phyloP scores from a whole-genome alignment of 1,284 basidiomycete genomes.

The Xerocomus minutiporus region DNA sequence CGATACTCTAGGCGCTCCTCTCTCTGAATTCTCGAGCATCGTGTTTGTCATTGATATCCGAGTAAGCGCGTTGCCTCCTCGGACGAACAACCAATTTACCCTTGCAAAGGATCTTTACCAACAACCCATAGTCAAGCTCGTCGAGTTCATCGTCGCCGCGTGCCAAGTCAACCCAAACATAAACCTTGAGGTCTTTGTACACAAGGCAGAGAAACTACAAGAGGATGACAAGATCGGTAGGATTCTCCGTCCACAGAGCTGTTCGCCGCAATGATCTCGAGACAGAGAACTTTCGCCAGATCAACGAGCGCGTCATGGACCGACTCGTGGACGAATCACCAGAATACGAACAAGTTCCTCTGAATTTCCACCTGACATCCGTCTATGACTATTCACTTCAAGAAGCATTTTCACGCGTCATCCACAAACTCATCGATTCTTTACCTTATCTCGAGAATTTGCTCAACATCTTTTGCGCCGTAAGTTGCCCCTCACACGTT shows the following conservation, averaged over 20 bases:
- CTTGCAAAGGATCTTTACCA: constrained; percentile 58
- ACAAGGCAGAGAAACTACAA: constrained; percentile 90
- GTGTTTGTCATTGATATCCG: constrained; percentile 98
- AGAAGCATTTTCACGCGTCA: constrained; percentile 80
- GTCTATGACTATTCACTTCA: constrained; percentile 87
- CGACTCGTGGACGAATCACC: constrained; percentile 70
- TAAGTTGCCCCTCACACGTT: constrained; percentile 33
- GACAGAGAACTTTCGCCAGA: constrained; percentile 82
- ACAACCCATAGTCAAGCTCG: constrained; percentile 74
- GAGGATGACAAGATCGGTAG: constrained; percentile 90
- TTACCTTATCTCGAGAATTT: constrained; percentile 74
- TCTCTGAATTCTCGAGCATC: constrained; percentile 74
- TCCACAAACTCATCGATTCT: constrained; percentile 70
- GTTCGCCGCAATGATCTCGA: not conserved
- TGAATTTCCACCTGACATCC: constrained; percentile 84
- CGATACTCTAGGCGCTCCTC: constrained; percentile 66
- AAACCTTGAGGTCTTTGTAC: constrained; percentile 90
- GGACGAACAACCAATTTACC: constrained; percentile 4
- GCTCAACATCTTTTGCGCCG: constrained; percentile 77
- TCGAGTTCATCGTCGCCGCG: constrained; percentile 71
- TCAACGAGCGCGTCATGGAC: constrained; percentile 81
- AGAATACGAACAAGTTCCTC: constrained; percentile 65
- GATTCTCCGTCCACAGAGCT: constrained; percentile 19
- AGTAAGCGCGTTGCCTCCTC: constrained; percentile 40
- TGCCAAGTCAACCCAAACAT: constrained; percentile 76